Evolutionary conservation across 108 stramenopile species (phyloP).

Genomic region (Seminavis robusta): DNA sequence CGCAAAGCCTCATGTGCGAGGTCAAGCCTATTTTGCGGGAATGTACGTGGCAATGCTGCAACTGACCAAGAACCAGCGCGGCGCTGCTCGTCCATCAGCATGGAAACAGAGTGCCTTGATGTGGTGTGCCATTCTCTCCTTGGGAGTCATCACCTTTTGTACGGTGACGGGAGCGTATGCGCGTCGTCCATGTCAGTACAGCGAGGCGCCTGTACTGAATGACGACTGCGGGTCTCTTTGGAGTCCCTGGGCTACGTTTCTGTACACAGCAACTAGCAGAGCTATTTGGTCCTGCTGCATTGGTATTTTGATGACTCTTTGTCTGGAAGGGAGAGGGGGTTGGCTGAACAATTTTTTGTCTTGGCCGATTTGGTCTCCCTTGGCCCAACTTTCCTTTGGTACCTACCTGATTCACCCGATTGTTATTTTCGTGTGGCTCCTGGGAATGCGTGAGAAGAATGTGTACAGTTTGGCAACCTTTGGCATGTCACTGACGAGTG

Average conservation of each 20-base stretch:
- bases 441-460: slow-evolving; percentile 33
- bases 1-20: slow-evolving; percentile 49
- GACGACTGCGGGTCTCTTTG: slow-evolving; percentile 40
- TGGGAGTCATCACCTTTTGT: slow-evolving; percentile 24
- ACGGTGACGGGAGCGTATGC: slow-evolving; percentile 45
- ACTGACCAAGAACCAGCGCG: not conserved
- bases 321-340: slow-evolving; percentile 3
- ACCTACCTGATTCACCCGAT: slow-evolving; percentile 59
- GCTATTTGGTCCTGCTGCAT: slow-evolving; percentile 40
- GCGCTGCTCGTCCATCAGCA: not conserved
- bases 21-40: slow-evolving; percentile 47
- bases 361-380: slow-evolving; percentile 47
- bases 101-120: slow-evolving; percentile 9
- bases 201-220: slow-evolving; percentile 23
- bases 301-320: slow-evolving; percentile 27
- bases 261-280: slow-evolving; percentile 32
- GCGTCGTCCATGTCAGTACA: slow-evolving; percentile 41
- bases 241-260: slow-evolving; percentile 19
- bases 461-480: slow-evolving; percentile 27
- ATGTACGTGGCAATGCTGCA: slow-evolving; percentile 43
- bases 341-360: slow-evolving; percentile 17
- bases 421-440: slow-evolving; percentile 39
- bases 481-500: slow-evolving; percentile 24
- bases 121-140: slow-evolving; percentile 10
- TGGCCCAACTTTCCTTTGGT: slow-evolving; percentile 43